Conservation (phyloP, 345 rosid genomes). For the Syzygium grande region DNA sequence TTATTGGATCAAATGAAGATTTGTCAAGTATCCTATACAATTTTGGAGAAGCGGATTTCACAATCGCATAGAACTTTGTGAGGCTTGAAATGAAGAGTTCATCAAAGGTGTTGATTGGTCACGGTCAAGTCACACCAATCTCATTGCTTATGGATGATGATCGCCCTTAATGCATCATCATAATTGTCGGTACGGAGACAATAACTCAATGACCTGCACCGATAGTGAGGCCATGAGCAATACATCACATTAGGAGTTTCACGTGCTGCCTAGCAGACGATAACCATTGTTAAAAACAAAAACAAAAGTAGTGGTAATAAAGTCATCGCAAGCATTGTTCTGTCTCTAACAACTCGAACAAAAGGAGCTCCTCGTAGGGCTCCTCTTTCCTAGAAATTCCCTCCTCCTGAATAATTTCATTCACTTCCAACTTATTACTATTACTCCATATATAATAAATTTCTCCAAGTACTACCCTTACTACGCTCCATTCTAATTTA, state of each 20-base stretch:
- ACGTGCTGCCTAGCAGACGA: not conserved
- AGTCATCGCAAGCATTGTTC: constrained; percentile 49
- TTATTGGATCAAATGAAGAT: constrained; percentile 58
- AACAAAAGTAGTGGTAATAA: constrained; percentile 38
- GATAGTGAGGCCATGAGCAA: not conserved
- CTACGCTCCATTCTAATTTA: not conserved
- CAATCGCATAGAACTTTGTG: constrained; percentile 35
- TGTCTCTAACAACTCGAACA: constrained; percentile 60
- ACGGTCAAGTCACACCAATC: not conserved
- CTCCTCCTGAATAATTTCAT: not conserved
- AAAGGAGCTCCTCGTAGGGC: constrained; percentile 89
- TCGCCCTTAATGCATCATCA: no score
- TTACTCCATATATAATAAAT: not conserved
- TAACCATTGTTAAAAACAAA: constrained; percentile 10
- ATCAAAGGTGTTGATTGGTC: constrained; percentile 12
- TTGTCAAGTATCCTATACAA: constrained; percentile 34
- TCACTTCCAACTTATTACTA: not conserved
- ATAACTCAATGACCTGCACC: not conserved
- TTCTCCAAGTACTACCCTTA: not conserved
- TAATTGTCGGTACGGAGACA: no score
- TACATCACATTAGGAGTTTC: not conserved
- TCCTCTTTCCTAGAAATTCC: constrained; percentile 42
- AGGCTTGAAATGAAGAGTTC: constrained; percentile 49
- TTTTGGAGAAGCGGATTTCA: constrained; percentile 46
- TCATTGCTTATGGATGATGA: not conserved